phyloP scores from a whole-genome alignment of 441 rosid genomes.

The Pelargonium myrrhifolium region DNA sequence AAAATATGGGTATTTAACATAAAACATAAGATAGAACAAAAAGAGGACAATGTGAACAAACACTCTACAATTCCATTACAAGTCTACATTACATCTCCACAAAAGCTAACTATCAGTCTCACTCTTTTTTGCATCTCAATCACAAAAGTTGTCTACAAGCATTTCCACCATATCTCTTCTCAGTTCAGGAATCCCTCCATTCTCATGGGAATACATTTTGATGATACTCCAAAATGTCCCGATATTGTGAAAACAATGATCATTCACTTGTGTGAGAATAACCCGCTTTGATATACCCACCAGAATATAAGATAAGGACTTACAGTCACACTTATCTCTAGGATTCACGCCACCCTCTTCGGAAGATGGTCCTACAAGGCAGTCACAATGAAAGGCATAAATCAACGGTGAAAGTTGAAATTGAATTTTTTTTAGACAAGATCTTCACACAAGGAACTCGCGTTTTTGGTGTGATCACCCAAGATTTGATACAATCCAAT shows the following conservation, averaged over 20 bases:
- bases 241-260: conserved; percentile 25
- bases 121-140: conserved; percentile 20
- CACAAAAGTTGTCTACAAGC: conserved; percentile 17
- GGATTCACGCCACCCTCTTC: conserved; percentile 47
- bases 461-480: too few species aligned
- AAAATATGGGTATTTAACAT: not conserved
- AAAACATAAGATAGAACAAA: conserved; percentile 8
- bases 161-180: conserved; percentile 6
- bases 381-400: conserved; percentile 15
- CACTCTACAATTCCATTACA: conserved; percentile 23
- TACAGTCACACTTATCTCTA: not conserved
- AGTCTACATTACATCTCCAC: not conserved
- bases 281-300: conserved; percentile 16
- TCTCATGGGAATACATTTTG: conserved; percentile 10
- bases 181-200: conserved; percentile 16
- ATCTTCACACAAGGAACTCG: too few species aligned
- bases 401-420: not conserved
- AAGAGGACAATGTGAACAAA: conserved; percentile 12
- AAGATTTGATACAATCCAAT: too few species aligned
- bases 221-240: conserved; percentile 11
- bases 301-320: conserved; percentile 11
- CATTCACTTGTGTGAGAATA: not conserved
- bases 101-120: conserved; percentile 11
- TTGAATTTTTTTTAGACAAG: too few species aligned
- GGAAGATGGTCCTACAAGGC: conserved; percentile 75